A percentile compares a stretch with the other conserved stretches of the same genome.
Evolutionary conservation across 2,329 filamentous ascomycete genomes (phyloP).

Genomic region (Ceratocystis papillata): DNA sequence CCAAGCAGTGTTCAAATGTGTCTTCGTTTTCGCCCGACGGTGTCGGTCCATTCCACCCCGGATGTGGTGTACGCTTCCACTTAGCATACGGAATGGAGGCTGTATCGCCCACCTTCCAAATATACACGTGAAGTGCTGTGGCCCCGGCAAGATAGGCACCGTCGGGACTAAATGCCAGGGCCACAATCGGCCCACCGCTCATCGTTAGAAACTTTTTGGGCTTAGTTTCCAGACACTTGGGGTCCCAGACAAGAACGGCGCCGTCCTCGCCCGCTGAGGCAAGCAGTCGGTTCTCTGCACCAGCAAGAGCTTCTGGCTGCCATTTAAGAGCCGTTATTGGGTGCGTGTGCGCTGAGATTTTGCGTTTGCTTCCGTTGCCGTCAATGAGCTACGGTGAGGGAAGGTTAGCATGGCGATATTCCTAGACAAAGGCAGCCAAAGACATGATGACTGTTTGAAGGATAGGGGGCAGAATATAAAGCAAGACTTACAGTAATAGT

Average conservation of each 20-base stretch:
- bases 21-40: slow-evolving; percentile 42
- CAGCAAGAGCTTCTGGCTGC: slow-evolving; percentile 40
- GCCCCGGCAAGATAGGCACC: slow-evolving; percentile 53
- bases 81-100: slow-evolving; percentile 45
- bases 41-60: slow-evolving; percentile 49
- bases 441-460: neutral
- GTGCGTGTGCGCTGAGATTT: slow-evolving; percentile 49
- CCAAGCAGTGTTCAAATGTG: slow-evolving; percentile 50
- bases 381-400: slow-evolving; percentile 41
- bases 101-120: slow-evolving; percentile 54
- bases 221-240: slow-evolving; percentile 43
- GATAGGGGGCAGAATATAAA: neutral
- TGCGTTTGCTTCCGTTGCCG: slow-evolving; percentile 41
- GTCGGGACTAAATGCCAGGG: slow-evolving; percentile 52
- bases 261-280: slow-evolving; percentile 54
- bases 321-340: slow-evolving; percentile 48
- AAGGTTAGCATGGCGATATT: slow-evolving; percentile 12
- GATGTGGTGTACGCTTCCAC: slow-evolving; percentile 46
- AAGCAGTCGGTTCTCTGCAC: slow-evolving; percentile 43
- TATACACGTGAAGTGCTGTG: slow-evolving; percentile 47
- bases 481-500: slow-evolving; percentile 46
- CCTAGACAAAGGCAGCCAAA: neutral
- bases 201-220: slow-evolving; percentile 52
- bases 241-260: slow-evolving; percentile 53
- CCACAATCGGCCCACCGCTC: slow-evolving; percentile 43